These are phyloP conservation scores for Xylaria sp. DNA, from an alignment of 2,329 filamentous ascomycete genomes.

Conservation along the genomic window DNA sequence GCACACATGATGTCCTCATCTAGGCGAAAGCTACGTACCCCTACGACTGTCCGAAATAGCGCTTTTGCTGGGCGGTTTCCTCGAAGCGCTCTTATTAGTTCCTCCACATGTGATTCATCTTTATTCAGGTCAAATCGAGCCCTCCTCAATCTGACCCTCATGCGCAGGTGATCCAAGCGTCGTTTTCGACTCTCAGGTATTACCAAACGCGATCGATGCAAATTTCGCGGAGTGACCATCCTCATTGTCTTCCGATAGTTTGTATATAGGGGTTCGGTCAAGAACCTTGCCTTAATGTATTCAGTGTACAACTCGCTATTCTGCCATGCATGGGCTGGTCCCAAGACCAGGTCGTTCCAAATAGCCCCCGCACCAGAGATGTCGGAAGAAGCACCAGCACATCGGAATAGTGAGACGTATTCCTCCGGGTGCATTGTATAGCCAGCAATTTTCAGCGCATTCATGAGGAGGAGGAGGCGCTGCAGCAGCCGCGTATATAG, in stretches of 20 bases:
- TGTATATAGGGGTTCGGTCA: conserved; percentile 58
- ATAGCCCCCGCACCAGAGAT: conserved; percentile 48
- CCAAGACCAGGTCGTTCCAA: conserved; percentile 49
- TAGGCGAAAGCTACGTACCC: conserved; percentile 43
- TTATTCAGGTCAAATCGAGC: conserved; percentile 49
- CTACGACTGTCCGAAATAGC: conserved; percentile 46
- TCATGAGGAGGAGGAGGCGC: conserved; percentile 50
- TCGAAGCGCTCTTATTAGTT: conserved; percentile 46
- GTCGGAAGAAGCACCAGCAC: conserved; percentile 58
- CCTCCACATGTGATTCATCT: conserved; percentile 41
- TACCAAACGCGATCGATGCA: conserved; percentile 44
- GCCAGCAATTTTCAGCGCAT: conserved; percentile 46
- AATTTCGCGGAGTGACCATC: conserved; percentile 53
- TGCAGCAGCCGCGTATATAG: conserved; percentile 53
- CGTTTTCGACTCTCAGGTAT: conserved; percentile 12
- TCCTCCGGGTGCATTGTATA: conserved; percentile 52
- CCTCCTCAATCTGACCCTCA: conserved; percentile 24
- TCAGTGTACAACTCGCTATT: conserved; percentile 52
- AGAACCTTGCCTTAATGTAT: conserved; percentile 59
- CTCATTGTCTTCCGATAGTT: conserved; percentile 56
- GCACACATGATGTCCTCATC: conserved; percentile 55
- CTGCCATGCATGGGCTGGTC: conserved; percentile 39
- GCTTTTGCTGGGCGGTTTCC: conserved; percentile 42
- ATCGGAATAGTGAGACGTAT: conserved; percentile 58
- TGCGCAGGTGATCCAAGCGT: conserved; percentile 42